These are phyloP conservation scores for Rubus parviflorus DNA, from an alignment of 306 rosid species.

Conservation along the genomic window DNA sequence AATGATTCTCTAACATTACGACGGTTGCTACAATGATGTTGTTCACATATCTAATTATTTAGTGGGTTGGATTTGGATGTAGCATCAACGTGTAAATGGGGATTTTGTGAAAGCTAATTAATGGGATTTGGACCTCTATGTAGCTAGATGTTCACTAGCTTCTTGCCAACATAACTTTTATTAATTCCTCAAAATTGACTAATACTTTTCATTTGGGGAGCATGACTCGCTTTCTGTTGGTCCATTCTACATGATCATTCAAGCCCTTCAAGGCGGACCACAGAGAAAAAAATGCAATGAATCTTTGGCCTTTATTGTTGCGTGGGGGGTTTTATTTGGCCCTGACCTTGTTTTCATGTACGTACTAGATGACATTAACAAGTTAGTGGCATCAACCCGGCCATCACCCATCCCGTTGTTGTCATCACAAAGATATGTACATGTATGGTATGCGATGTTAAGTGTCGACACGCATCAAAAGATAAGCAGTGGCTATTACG, in stretches of 20 bases:
- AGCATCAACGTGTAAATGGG: background rate
- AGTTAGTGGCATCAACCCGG: conserved; percentile 11
- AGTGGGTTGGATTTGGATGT: no score
- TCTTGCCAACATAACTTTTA: background rate
- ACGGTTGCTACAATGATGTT: no score
- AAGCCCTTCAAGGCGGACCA: conserved; percentile 17
- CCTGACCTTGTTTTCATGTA: background rate
- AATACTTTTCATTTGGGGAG: background rate
- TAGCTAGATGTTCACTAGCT: background rate
- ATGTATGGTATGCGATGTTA: background rate
- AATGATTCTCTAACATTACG: no score
- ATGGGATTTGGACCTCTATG: background rate
- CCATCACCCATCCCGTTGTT: conserved; percentile 10
- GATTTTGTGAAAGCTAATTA: background rate
- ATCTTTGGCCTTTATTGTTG: conserved; percentile 5
- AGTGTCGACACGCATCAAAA: background rate
- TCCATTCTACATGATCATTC: conserved; percentile 11
- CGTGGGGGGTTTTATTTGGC: conserved; percentile 4
- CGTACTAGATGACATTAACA: background rate
- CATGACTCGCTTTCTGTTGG: background rate
- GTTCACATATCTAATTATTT: no score
- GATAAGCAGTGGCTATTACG: background rate
- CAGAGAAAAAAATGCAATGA: background rate
- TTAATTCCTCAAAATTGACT: background rate
- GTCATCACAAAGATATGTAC: background rate